Evolutionary conservation across 345 rosid genomes (phyloP).

Genomic region (Gossypium australe): DNA sequence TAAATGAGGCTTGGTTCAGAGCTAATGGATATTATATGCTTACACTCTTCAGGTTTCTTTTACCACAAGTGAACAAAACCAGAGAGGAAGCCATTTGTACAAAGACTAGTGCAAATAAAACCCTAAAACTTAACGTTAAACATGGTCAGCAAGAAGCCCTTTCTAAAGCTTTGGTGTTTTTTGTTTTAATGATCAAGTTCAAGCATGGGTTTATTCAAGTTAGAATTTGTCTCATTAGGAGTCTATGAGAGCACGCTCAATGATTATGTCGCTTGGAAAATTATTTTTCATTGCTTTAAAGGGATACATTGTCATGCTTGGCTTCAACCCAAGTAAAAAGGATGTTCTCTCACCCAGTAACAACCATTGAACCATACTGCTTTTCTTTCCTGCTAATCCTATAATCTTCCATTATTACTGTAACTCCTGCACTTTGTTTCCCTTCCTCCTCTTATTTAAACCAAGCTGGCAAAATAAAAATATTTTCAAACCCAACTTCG

Average conservation of each 20-base stretch:
- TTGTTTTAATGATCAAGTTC: not conserved
- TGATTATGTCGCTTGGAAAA: conserved; percentile 37
- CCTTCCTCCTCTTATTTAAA: conserved; percentile 20
- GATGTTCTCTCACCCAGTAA: conserved; percentile 18
- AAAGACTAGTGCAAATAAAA: conserved; percentile 2
- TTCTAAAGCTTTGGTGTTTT: no score
- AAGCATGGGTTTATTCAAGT: conserved; percentile 9
- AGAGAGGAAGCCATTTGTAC: not conserved
- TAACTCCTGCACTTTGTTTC: conserved; percentile 7
- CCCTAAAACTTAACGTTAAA: conserved; percentile 19
- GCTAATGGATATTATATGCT: not conserved
- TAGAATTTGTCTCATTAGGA: conserved; percentile 9
- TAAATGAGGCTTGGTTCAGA: conserved; percentile 3
- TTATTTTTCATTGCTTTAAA: conserved; percentile 36
- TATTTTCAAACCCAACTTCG: conserved; percentile 10
- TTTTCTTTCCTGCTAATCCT: conserved; percentile 23
- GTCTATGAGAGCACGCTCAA: conserved; percentile 47
- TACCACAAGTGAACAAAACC: conserved; percentile 11
- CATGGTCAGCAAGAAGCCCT: conserved; percentile 14
- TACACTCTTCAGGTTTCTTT: conserved; percentile 5
- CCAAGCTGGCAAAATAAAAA: not conserved
- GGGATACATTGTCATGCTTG: conserved; percentile 29
- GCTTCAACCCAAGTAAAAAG: conserved; percentile 35
- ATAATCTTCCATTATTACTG: conserved; percentile 14
- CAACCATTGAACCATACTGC: conserved; percentile 19